phyloP scores from a whole-genome alignment of 768 basidiomycete species.

The Russula virescens region DNA sequence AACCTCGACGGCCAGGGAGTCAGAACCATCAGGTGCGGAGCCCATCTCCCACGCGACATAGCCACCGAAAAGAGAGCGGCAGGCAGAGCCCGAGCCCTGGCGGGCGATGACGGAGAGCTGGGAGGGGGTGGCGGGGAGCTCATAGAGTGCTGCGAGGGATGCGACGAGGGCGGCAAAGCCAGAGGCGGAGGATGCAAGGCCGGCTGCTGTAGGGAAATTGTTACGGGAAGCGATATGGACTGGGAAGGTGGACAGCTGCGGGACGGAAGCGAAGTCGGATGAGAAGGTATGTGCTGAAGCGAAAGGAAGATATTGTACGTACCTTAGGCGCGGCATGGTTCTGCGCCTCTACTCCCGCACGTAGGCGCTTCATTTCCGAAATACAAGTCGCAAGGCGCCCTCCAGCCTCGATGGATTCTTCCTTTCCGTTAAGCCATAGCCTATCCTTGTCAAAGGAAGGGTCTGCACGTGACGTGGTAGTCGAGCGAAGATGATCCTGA shows the following conservation, averaged over 20 bases:
- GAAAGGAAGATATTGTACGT: slow-evolving; percentile 20
- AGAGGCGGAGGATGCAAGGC: slow-evolving; percentile 94
- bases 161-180: slow-evolving; percentile 94
- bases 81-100: slow-evolving; percentile 96
- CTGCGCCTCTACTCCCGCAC: slow-evolving; percentile 69
- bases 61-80: slow-evolving; percentile 94
- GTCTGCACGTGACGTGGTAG: slow-evolving; percentile 87
- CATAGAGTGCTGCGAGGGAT: slow-evolving; percentile 83
- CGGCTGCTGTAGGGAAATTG: slow-evolving; percentile 99
- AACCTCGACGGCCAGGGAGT: slow-evolving; percentile 84
- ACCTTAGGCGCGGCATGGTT: slow-evolving; percentile 64
- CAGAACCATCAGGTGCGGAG: slow-evolving; percentile 56
- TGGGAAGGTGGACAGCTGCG: slow-evolving; percentile 59
- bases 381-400: slow-evolving; percentile 84
- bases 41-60: slow-evolving; percentile 96
- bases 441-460: slow-evolving; percentile 65
- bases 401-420: slow-evolving; percentile 80
- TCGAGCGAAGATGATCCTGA: slow-evolving; percentile 92
- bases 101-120: slow-evolving; percentile 90
- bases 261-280: slow-evolving; percentile 11
- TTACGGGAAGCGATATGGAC: slow-evolving; percentile 93
- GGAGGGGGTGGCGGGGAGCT: slow-evolving; percentile 70
- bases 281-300: slow-evolving; percentile 4
- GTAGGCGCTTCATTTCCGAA: slow-evolving; percentile 72
- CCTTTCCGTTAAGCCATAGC: slow-evolving; percentile 92